Percentiles rank a stretch among this genome's conserved stretches.
Conservation (phyloP, 2,329 filamentous ascomycete species). For the Epichloe elymi region DNA sequence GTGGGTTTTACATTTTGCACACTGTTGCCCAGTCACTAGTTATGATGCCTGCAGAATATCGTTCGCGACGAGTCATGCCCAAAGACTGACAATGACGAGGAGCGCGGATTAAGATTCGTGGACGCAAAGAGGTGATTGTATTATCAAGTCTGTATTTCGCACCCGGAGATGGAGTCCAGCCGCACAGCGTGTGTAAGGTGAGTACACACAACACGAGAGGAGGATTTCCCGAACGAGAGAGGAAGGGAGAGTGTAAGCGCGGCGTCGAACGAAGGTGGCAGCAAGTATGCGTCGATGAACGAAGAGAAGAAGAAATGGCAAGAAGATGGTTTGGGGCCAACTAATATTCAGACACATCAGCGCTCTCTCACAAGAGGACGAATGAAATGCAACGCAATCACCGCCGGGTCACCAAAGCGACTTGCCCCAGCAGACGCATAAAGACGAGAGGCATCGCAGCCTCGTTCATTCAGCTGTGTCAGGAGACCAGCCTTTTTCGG, state of each 20-base stretch:
- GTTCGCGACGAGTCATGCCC: constrained; percentile 8
- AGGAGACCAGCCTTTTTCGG: background rate
- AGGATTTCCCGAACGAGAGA: background rate
- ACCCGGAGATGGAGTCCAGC: background rate
- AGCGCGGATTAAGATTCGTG: background rate
- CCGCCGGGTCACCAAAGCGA: no score
- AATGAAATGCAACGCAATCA: no score
- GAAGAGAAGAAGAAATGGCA: background rate
- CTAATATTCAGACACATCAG: no score
- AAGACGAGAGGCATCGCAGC: no score
- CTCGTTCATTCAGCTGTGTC: background rate
- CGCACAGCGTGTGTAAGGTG: background rate
- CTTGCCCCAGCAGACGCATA: no score
- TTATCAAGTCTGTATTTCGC: background rate
- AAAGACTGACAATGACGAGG: background rate
- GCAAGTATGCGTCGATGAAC: no score
- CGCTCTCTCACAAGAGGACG: no score
- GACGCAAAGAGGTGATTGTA: background rate
- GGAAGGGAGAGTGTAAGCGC: background rate
- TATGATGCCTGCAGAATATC: constrained; percentile 5
- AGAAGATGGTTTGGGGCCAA: background rate
- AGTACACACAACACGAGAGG: background rate
- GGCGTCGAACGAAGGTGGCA: no score
- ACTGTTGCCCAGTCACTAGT: constrained; percentile 6
- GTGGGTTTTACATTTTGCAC: constrained; percentile 6